Conservation (phyloP, 805 yeast genomes). For the Cyberlindnera galapagoensis region DNA sequence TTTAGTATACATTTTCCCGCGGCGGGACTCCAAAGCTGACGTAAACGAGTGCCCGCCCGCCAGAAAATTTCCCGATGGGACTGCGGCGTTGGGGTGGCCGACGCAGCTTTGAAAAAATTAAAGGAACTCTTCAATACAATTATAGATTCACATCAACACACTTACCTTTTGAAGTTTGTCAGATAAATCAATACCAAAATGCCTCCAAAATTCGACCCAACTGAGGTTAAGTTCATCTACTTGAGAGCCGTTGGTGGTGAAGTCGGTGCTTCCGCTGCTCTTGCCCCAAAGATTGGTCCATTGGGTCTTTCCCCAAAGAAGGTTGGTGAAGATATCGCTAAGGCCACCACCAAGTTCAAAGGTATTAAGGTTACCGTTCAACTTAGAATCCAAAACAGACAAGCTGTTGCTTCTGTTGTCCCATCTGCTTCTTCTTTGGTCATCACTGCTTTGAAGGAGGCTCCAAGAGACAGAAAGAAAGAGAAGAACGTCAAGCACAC, state of each 20-base stretch:
- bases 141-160: not conserved
- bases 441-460: slow-evolving; percentile 98
- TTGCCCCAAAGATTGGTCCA: slow-evolving; percentile 99
- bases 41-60: too few relatives aligned
- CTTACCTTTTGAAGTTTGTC: too few relatives aligned
- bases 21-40: too few relatives aligned
- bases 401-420: slow-evolving; percentile 96
- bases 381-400: slow-evolving; percentile 99
- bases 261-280: slow-evolving; percentile 99
- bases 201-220: slow-evolving; percentile 99
- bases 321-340: slow-evolving; percentile 99
- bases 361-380: slow-evolving; percentile 99
- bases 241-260: slow-evolving; percentile 99
- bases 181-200: slow-evolving; percentile 35
- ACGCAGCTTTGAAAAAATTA: slow-evolving; percentile 9
- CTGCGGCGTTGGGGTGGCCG: too few relatives aligned
- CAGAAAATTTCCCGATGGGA: too few relatives aligned
- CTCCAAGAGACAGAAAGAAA: slow-evolving; percentile 99
- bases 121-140: not conserved
- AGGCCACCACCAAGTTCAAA: slow-evolving; percentile 98
- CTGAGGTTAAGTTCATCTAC: slow-evolving; percentile 97
- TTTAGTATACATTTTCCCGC: too few relatives aligned
- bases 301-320: slow-evolving; percentile 99
- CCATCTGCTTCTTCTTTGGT: slow-evolving; percentile 99
- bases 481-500: slow-evolving; percentile 99